A percentile compares a stretch with the other conserved stretches of the same genome.
phyloP scores from a whole-genome alignment of 768 basidiomycete genomes.

The Dioszegia hungarica region DNA sequence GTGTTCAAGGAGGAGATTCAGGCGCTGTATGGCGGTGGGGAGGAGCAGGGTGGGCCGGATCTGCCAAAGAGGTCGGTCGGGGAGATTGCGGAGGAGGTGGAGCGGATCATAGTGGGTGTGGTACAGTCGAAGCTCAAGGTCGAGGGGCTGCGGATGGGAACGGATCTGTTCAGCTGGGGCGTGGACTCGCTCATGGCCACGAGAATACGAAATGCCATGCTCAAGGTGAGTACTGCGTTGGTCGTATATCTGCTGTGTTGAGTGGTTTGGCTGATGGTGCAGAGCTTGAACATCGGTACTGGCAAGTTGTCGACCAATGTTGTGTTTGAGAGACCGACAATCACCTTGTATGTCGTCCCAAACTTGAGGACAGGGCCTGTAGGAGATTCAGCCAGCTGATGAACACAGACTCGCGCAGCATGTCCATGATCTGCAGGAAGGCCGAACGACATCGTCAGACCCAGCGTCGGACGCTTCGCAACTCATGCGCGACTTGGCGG shows the following conservation, averaged over 20 bases:
- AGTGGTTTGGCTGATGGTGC: not conserved
- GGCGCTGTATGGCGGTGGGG: conserved; percentile 18
- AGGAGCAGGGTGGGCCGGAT: not conserved
- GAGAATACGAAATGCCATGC: conserved; percentile 32
- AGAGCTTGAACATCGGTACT: conserved; percentile 27
- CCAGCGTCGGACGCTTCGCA: conserved; percentile 2
- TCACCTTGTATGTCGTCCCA: conserved; percentile 17
- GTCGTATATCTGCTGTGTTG: not conserved
- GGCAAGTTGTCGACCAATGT: conserved; percentile 30
- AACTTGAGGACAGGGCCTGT: not conserved
- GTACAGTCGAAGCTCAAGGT: conserved; percentile 1
- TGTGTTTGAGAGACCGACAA: conserved; percentile 42
- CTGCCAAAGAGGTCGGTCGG: conserved; percentile 7
- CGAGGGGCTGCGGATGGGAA: conserved; percentile 13
- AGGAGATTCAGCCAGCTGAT: too few species aligned
- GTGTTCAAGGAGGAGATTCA: conserved; percentile 39
- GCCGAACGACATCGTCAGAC: not conserved
- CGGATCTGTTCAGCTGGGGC: conserved; percentile 46
- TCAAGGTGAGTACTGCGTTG: conserved; percentile 18
- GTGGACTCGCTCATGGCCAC: conserved; percentile 46
- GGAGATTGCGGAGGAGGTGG: conserved; percentile 15
- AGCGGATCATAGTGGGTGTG: conserved; percentile 5
- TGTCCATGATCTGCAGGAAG: conserved; percentile 27
- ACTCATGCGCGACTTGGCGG: conserved; percentile 26
- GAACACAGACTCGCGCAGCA: conserved; percentile 15